Percentiles rank a stretch among this genome's conserved stretches.
Conservation (phyloP, 1,139 yeast species). For the Hyphopichia wangnamkhiaoensis region DNA sequence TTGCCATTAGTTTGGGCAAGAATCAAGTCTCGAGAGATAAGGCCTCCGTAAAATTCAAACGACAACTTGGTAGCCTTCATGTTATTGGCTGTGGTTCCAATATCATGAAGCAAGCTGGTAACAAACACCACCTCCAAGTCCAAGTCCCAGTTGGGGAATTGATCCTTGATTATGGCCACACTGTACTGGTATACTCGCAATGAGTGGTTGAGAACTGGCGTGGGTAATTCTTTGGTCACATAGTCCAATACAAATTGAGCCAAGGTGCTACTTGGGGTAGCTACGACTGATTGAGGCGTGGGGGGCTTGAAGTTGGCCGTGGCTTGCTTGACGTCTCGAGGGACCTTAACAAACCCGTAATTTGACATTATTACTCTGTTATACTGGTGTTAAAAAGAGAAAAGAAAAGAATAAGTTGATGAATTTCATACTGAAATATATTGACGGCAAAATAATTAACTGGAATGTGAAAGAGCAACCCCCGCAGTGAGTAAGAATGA, state of each 20-base stretch:
- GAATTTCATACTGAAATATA: neutral
- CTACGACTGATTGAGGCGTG: conserved; percentile 21
- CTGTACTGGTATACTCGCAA: conserved; percentile 36
- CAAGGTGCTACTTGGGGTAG: conserved; percentile 23
- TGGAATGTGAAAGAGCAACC: too few species aligned
- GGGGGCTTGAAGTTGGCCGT: conserved; percentile 29
- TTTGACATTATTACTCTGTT: neutral
- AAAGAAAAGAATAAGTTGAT: neutral
- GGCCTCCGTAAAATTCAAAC: conserved; percentile 40
- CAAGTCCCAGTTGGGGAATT: conserved; percentile 37
- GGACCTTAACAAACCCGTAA: conserved; percentile 35
- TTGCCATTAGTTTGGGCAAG: conserved; percentile 23
- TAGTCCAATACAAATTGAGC: conserved; percentile 24
- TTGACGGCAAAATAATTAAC: neutral
- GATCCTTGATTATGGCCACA: conserved; percentile 36
- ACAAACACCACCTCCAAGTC: conserved; percentile 31
- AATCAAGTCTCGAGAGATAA: conserved; percentile 31
- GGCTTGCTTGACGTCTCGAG: conserved; percentile 30
- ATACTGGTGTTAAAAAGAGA: too few species aligned
- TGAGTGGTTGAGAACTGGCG: conserved; percentile 31
- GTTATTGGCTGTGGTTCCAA: conserved; percentile 37
- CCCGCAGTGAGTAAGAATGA: too few species aligned
- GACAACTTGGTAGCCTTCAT: conserved; percentile 39
- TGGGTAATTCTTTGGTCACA: conserved; percentile 26
- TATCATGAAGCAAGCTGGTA: conserved; percentile 38